Evolutionary conservation across 306 rosid genomes (phyloP).

Genomic region (Quercus agrifolia): DNA sequence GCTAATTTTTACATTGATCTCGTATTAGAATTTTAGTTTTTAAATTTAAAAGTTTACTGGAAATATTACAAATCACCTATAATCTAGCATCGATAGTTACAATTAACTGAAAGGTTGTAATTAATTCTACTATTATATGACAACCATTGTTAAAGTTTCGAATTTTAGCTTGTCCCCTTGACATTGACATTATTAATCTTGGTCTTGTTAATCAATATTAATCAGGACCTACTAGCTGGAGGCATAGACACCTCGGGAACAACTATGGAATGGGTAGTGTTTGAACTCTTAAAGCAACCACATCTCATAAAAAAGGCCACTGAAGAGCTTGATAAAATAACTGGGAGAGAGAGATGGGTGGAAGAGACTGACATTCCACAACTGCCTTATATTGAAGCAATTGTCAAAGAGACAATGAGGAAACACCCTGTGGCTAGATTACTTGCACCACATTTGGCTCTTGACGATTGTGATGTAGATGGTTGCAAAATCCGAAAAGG

Average conservation of each 20-base stretch:
- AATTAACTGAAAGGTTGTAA: too few species aligned
- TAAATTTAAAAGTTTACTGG: too few species aligned
- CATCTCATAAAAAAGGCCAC: constrained; percentile 19
- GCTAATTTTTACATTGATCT: too few species aligned
- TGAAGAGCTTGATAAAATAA: constrained; percentile 30
- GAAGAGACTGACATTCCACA: constrained; percentile 33
- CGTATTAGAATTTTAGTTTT: too few species aligned
- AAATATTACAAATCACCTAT: too few species aligned
- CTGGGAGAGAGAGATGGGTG: constrained; percentile 35
- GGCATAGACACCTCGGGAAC: constrained; percentile 33
- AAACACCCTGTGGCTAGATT: constrained; percentile 25
- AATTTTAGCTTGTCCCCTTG: too few species aligned
- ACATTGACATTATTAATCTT: background rate
- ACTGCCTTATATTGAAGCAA: constrained; percentile 32
- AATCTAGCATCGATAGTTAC: too few species aligned
- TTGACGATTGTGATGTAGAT: constrained; percentile 20
- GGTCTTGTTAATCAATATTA: too few species aligned
- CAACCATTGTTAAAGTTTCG: too few species aligned
- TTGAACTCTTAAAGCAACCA: constrained; percentile 32
- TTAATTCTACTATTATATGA: too few species aligned
- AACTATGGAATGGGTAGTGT: constrained; percentile 35
- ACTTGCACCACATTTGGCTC: constrained; percentile 34
- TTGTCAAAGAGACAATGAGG: constrained; percentile 37
- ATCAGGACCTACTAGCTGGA: constrained; percentile 35
- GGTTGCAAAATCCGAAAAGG: constrained; percentile 21